Evolutionary conservation across 768 basidiomycete genomes (phyloP).

Genomic region (Hygrophorus russula): DNA sequence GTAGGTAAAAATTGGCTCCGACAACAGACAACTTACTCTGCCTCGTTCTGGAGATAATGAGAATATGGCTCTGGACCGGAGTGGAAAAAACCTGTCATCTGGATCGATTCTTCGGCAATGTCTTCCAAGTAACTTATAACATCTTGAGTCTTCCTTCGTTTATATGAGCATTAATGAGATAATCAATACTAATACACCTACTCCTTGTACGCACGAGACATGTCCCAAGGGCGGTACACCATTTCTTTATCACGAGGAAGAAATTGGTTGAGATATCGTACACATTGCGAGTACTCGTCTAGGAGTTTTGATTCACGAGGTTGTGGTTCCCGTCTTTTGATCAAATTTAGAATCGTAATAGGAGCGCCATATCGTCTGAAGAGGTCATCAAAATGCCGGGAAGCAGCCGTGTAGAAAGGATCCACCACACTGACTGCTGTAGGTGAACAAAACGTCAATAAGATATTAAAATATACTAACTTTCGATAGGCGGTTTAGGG

Average conservation of each 20-base stretch:
- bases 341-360: conserved; percentile 85
- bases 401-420: conserved; percentile 89
- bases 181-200: conserved; percentile 17
- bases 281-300: conserved; percentile 86
- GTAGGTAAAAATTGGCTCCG: neutral
- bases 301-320: conserved; percentile 85
- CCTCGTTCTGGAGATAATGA: conserved; percentile 44
- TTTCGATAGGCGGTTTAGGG: conserved; percentile 93
- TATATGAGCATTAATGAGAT: neutral
- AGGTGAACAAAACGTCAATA: conserved; percentile 2
- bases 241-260: conserved; percentile 78
- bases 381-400: conserved; percentile 86
- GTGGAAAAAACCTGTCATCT: conserved; percentile 91
- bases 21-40: conserved; percentile 20
- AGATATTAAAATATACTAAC: conserved; percentile 32
- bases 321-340: conserved; percentile 73
- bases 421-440: conserved; percentile 78
- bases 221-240: conserved; percentile 92
- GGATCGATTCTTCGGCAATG: conserved; percentile 86
- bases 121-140: conserved; percentile 94
- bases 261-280: conserved; percentile 91
- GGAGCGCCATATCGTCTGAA: conserved; percentile 85
- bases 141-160: conserved; percentile 77
- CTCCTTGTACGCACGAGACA: conserved; percentile 93
- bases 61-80: conserved; percentile 81